These are phyloP conservation scores for Erythrophleum fordii DNA, from an alignment of 306 rosid genomes.

Conservation along the genomic window DNA sequence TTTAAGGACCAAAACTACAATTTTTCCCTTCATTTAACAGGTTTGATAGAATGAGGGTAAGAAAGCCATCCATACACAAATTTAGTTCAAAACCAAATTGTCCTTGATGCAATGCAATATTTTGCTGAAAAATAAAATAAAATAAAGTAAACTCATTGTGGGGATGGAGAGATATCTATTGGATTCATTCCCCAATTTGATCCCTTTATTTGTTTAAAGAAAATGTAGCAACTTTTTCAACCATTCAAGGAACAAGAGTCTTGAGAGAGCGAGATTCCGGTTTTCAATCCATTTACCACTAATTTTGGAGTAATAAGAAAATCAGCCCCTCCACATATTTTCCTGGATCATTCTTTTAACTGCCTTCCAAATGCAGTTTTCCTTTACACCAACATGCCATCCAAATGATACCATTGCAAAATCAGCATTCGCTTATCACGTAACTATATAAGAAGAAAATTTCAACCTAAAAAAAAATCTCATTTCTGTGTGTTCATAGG, in stretches of 20 bases:
- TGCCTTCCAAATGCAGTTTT: not conserved
- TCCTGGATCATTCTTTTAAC: not conserved
- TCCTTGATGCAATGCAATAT: no score
- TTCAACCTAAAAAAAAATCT: constrained; percentile 8
- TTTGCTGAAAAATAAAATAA: not conserved
- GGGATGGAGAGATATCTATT: not conserved
- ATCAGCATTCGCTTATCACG: constrained; percentile 12
- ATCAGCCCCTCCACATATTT: constrained; percentile 9
- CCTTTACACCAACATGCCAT: not conserved
- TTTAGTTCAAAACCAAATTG: no score
- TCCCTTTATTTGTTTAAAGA: not conserved
- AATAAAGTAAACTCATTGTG: not conserved
- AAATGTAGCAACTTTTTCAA: no score
- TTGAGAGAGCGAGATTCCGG: not conserved
- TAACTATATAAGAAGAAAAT: constrained; percentile 13
- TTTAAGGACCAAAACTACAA: no score
- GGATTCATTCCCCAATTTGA: not conserved
- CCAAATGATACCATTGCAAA: constrained; percentile 2
- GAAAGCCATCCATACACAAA: not conserved
- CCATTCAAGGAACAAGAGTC: not conserved
- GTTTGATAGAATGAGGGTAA: not conserved
- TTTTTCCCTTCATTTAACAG: no score
- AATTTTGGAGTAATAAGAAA: not conserved
- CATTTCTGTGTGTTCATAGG: constrained; percentile 11
- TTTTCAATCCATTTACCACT: not conserved